Percentiles rank a stretch among this genome's conserved stretches.
Conservation (phyloP, 2,329 filamentous ascomycete genomes). For the Verticillium alfalfae region DNA sequence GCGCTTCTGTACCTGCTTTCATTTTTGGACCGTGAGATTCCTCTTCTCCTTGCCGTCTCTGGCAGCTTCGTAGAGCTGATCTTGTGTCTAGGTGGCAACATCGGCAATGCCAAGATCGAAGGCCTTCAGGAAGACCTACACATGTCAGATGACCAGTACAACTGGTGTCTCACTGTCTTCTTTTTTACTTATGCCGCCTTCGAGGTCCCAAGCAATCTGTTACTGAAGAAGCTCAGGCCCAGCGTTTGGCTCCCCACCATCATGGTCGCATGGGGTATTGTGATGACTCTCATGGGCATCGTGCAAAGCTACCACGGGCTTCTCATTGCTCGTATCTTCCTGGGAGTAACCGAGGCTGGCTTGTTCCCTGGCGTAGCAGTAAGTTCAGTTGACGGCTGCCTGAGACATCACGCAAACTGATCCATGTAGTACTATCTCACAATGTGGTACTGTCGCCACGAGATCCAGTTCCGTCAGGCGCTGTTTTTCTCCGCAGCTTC, state of each 20-base stretch:
- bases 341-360: slow-evolving; percentile 63
- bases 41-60: background rate
- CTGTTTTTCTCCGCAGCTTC: slow-evolving; percentile 82
- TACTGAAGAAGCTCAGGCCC: slow-evolving; percentile 69
- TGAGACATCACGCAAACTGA: background rate
- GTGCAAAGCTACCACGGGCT: slow-evolving; percentile 42
- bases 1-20: slow-evolving; percentile 62
- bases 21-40: slow-evolving; percentile 53
- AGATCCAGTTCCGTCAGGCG: slow-evolving; percentile 52
- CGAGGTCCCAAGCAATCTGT: slow-evolving; percentile 70
- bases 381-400: slow-evolving; percentile 9
- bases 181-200: slow-evolving; percentile 76
- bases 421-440: slow-evolving; percentile 41
- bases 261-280: slow-evolving; percentile 56
- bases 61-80: background rate
- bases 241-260: slow-evolving; percentile 71
- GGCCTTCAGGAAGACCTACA: slow-evolving; percentile 44
- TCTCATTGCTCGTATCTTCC: slow-evolving; percentile 45
- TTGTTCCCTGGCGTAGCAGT: slow-evolving; percentile 59
- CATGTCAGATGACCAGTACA: slow-evolving; percentile 65
- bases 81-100: slow-evolving; percentile 45
- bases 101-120: slow-evolving; percentile 62
- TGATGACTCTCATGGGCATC: slow-evolving; percentile 49
- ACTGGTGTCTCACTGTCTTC: slow-evolving; percentile 65
- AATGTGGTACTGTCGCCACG: slow-evolving; percentile 54